Conservation (phyloP, 306 rosid species). For the Pterocarpus macrocarpus region DNA sequence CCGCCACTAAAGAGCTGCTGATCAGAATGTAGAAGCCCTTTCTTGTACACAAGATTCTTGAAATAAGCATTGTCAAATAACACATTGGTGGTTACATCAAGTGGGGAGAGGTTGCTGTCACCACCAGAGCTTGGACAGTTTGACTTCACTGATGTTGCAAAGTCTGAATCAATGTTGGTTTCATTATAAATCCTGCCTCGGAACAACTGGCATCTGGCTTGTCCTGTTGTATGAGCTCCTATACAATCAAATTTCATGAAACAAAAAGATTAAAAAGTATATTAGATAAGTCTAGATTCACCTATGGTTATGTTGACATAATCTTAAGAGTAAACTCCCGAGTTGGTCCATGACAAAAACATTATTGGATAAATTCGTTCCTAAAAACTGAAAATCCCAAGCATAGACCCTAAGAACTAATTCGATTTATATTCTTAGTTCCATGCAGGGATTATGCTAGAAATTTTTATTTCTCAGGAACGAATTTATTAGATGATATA, state of each 20-base stretch:
- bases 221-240: conserved; percentile 83
- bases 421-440: too few relatives aligned
- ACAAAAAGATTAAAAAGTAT: background rate
- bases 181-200: conserved; percentile 66
- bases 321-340: background rate
- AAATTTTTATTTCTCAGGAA: too few relatives aligned
- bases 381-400: too few relatives aligned
- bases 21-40: conserved; percentile 63
- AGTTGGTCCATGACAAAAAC: too few relatives aligned
- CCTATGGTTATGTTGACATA: background rate
- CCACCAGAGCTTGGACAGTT: conserved; percentile 61
- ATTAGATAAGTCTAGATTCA: background rate
- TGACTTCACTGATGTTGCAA: conserved; percentile 64
- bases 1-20: conserved; percentile 61
- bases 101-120: conserved; percentile 64
- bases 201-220: conserved; percentile 71
- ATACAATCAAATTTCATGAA: background rate
- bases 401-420: too few relatives aligned
- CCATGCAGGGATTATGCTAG: too few relatives aligned
- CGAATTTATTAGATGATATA: too few relatives aligned
- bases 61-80: conserved; percentile 68
- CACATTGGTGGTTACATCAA: conserved; percentile 63
- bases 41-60: conserved; percentile 58
- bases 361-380: too few relatives aligned
- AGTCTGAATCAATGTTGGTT: conserved; percentile 57